Percentiles rank a stretch among this genome's conserved stretches.
phyloP scores from a whole-genome alignment of 257 asterid genomes.

The Gardenia jasminoides region DNA sequence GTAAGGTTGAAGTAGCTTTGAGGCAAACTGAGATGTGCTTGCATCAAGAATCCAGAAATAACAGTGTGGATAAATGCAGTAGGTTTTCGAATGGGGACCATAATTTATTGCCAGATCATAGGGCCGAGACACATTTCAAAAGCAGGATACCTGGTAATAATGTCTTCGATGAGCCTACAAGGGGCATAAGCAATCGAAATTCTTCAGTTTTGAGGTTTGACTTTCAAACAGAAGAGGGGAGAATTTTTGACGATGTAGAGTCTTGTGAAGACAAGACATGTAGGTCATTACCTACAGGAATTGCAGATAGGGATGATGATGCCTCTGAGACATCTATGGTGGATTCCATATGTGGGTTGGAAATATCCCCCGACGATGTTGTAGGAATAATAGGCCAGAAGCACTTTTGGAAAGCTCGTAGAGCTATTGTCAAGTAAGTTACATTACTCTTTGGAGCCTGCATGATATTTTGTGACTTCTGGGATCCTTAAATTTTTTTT shows the following conservation, averaged over 20 bases:
- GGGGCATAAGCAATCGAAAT: slow-evolving; percentile 24
- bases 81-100: slow-evolving; percentile 27
- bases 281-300: slow-evolving; percentile 31
- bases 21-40: slow-evolving; percentile 27
- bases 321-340: slow-evolving; percentile 67
- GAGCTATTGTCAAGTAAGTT: slow-evolving; percentile 80
- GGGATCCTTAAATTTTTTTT: background rate
- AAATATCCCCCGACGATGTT: slow-evolving; percentile 74
- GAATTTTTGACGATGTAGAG: slow-evolving; percentile 34
- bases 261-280: slow-evolving; percentile 40
- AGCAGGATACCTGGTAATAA: slow-evolving; percentile 20
- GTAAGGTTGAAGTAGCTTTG: slow-evolving; percentile 23
- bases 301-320: slow-evolving; percentile 50
- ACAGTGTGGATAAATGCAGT: slow-evolving; percentile 20
- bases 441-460: background rate
- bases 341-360: slow-evolving; percentile 55
- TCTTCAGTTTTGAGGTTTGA: slow-evolving; percentile 26
- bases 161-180: slow-evolving; percentile 17
- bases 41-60: slow-evolving; percentile 27
- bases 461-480: background rate
- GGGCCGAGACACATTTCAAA: slow-evolving; percentile 25
- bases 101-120: slow-evolving; percentile 25
- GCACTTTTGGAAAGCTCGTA: slow-evolving; percentile 88
- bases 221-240: slow-evolving; percentile 32
- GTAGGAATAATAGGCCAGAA: slow-evolving; percentile 78